Evolutionary conservation across 768 basidiomycete species (phyloP).

Genomic region (Hygrophoropsis aurantiaca): DNA sequence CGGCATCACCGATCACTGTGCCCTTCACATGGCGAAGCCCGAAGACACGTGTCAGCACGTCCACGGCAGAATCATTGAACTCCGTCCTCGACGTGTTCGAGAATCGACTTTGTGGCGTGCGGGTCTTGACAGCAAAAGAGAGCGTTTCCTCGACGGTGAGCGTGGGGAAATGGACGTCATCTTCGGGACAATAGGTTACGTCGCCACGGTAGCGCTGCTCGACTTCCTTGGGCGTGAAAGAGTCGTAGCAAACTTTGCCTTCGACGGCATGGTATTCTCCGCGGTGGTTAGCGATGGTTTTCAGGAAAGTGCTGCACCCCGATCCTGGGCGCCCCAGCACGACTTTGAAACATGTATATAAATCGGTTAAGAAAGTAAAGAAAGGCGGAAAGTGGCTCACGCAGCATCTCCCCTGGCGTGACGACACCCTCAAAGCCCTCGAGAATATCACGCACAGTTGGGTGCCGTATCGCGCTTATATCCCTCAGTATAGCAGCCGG

Average conservation of each 20-base stretch:
- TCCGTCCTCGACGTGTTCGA: slow-evolving; percentile 20
- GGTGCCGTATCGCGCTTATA: slow-evolving; percentile 50
- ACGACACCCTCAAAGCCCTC: slow-evolving; percentile 63
- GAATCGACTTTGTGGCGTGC: slow-evolving; percentile 35
- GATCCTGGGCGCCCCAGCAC: slow-evolving; percentile 84
- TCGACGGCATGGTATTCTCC: slow-evolving; percentile 40
- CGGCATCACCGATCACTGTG: slow-evolving; percentile 77
- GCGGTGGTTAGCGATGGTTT: slow-evolving; percentile 49
- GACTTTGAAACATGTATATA: slow-evolving; percentile 39
- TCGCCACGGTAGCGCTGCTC: slow-evolving; percentile 45
- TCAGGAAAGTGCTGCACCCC: slow-evolving; percentile 49
- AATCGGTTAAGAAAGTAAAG: neutral
- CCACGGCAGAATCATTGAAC: slow-evolving; percentile 29
- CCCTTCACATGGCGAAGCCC: slow-evolving; percentile 71
- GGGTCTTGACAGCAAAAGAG: slow-evolving; percentile 51
- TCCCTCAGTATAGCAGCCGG: slow-evolving; percentile 37
- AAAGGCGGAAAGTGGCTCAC: slow-evolving; percentile 42
- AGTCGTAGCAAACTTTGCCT: slow-evolving; percentile 44
- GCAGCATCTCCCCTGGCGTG: slow-evolving; percentile 72
- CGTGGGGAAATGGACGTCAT: slow-evolving; percentile 50
- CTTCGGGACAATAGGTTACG: slow-evolving; percentile 43
- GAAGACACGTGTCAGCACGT: slow-evolving; percentile 65
- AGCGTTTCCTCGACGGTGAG: slow-evolving; percentile 50
- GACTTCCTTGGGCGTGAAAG: slow-evolving; percentile 46
- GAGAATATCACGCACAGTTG: slow-evolving; percentile 63